A percentile compares a stretch with the other conserved stretches of the same genome.
These are phyloP conservation scores for Colletotrichum scovillei DNA, from an alignment of 2,329 filamentous ascomycete species.

Conservation along the genomic window DNA sequence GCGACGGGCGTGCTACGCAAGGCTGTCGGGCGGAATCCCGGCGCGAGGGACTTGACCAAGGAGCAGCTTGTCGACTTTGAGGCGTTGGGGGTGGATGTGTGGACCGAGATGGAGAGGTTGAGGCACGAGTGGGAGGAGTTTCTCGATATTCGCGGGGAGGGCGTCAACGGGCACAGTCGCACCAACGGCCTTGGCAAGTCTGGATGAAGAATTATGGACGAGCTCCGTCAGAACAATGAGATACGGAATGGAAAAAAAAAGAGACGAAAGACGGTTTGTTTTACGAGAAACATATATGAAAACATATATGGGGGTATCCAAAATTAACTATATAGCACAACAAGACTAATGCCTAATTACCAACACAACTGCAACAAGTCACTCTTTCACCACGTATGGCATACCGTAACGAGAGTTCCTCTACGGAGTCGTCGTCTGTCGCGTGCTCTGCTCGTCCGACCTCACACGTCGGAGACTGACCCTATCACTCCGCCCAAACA, in stretches of 20 bases:
- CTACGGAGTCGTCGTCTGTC: not conserved
- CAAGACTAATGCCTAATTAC: slow-evolving; percentile 13
- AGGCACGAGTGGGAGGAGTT: slow-evolving; percentile 73
- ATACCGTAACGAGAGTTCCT: too few species aligned
- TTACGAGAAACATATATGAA: not conserved
- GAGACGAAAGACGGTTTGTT: not conserved
- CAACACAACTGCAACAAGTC: not conserved
- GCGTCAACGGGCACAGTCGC: not conserved
- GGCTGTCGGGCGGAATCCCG: slow-evolving; percentile 68
- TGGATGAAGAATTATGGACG: not conserved
- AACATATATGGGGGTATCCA: slow-evolving; percentile 3
- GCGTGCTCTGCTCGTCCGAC: slow-evolving; percentile 47
- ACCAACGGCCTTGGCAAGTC: slow-evolving; percentile 8
- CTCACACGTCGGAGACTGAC: slow-evolving; percentile 62
- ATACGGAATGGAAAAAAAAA: not conserved
- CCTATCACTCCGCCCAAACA: slow-evolving; percentile 71
- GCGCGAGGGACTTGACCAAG: slow-evolving; percentile 67
- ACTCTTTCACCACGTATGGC: too few species aligned
- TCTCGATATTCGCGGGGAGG: slow-evolving; percentile 39
- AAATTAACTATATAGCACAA: not conserved
- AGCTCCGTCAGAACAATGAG: too few species aligned
- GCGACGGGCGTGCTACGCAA: slow-evolving; percentile 60
- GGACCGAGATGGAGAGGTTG: slow-evolving; percentile 79
- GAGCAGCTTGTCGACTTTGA: slow-evolving; percentile 73
- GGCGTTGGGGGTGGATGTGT: slow-evolving; percentile 68